Evolutionary conservation across 1,284 basidiomycete genomes (phyloP), one percentile per base, ranked within the genome.

Genomic region (Pascua sp.): DNA sequence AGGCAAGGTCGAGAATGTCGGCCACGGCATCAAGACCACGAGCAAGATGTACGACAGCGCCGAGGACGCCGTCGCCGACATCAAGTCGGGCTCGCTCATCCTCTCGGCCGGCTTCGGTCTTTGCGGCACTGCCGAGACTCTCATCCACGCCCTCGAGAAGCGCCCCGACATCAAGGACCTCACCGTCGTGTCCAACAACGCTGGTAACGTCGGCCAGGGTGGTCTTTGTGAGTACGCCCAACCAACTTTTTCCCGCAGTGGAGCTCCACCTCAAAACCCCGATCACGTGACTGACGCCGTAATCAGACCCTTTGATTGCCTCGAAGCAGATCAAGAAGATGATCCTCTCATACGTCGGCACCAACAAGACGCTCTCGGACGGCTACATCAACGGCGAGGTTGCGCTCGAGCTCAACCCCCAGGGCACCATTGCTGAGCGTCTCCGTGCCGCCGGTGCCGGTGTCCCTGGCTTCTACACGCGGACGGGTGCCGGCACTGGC

Each of bases 401-500:
- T 61, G 84, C 87, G 0, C 78, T 96, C 43, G 92, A 96, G 72
- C 85, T 96, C 39, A 89, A 88, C 47, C 92, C 92, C 2, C 92
- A 96, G 78, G 92, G 80, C n/a, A 94, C 91, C 11, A 85, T 98
- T 37, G 88, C 89, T 16, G 95, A 96, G 73, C 86, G 93, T 61
- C 82, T 96, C 60, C 86, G 94, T 39, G 89, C 94, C 5, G 91
- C 91, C 57, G 94, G 90, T 4, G 90, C 91, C 18, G 95, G 95
- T 56, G 94, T 96, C 66, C 95, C 95, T 8, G 94, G 91, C 11
- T 94, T 98, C 81, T 98, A 84, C 79, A 98, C 93, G 5, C 90
- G 93, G 5, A 96, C 93, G 3, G 95, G 94, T 46, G 89, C 89
- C n/a, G 71, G 73, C 41, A 93, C 90, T n/a, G 87, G 88, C 8